A percentile compares a stretch with the other conserved stretches of the same genome.
Conservation (phyloP, 441 rosid species). For the Populus hybrid region DNA sequence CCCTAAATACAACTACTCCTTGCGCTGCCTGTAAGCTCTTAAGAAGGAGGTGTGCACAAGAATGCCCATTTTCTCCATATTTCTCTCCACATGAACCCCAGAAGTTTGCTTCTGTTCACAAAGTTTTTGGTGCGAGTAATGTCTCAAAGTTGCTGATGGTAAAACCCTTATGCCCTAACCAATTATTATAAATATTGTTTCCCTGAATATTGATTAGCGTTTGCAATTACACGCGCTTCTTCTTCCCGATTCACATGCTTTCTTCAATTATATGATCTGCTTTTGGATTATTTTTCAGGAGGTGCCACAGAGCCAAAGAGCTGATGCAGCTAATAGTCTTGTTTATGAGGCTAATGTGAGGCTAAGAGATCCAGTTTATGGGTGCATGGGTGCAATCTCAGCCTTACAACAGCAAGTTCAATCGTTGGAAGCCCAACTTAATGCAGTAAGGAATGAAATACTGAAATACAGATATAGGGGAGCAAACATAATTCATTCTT, state of each 20-base stretch:
- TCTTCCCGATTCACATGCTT: background rate
- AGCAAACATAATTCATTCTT: too few species aligned
- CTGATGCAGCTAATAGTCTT: constrained; percentile 86
- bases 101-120: constrained; percentile 86
- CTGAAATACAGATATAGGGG: too few species aligned
- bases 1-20: constrained; percentile 82
- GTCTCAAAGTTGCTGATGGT: constrained; percentile 87
- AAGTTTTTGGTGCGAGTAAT: constrained; percentile 92
- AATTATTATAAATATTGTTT: background rate
- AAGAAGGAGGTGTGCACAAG: constrained; percentile 83
- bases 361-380: constrained; percentile 84
- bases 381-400: too few species aligned
- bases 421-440: too few species aligned
- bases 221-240: background rate
- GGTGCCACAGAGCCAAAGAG: constrained; percentile 80
- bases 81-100: constrained; percentile 95
- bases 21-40: constrained; percentile 95
- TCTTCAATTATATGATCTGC: background rate
- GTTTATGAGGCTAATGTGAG: constrained; percentile 92
- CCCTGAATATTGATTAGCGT: background rate
- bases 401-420: too few species aligned
- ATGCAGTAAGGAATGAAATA: too few species aligned
- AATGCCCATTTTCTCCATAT: constrained; percentile 85
- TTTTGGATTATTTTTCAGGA: constrained; percentile 40
- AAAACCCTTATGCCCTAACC: constrained; percentile 11